Conservation (phyloP, 2,329 filamentous ascomycete species). For the Fusarium sororula region DNA sequence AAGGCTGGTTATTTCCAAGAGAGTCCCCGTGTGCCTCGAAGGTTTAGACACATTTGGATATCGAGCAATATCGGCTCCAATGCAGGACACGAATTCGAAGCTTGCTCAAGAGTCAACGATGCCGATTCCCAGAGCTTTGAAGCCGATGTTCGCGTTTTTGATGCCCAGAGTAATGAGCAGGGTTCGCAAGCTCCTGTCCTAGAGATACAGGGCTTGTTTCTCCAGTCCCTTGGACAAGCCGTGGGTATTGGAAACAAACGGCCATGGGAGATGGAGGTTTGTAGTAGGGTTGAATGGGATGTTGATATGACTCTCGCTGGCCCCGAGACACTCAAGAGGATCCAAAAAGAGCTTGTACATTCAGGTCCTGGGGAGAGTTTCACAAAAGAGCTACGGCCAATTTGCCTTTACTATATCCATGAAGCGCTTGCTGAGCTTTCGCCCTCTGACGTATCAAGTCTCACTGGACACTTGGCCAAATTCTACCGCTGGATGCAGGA, state of each 20-base stretch:
- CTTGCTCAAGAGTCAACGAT: background rate
- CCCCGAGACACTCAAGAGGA: background rate
- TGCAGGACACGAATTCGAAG: background rate
- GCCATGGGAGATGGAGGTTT: background rate
- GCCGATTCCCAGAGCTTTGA: background rate
- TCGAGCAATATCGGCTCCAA: background rate
- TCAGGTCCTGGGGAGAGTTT: background rate
- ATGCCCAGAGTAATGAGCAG: fast-evolving
- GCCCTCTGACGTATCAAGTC: background rate
- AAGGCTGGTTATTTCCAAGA: background rate
- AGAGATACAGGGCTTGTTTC: background rate
- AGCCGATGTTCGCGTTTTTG: background rate
- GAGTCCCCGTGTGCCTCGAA: background rate
- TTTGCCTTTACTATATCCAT: background rate
- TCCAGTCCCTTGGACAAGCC: background rate
- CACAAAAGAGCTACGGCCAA: background rate
- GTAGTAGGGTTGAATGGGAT: background rate
- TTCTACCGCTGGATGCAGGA: background rate
- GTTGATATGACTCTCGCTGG: background rate
- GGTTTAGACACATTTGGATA: background rate
- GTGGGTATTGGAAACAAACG: background rate
- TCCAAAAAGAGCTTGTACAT: background rate
- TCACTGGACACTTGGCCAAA: background rate
- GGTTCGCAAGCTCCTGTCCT: background rate
- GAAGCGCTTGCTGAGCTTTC: background rate